Evolutionary conservation across 371 early-diverging fungal species (phyloP), one percentile per base, ranked within the genome.

Genomic region (Mortierella sp.): DNA sequence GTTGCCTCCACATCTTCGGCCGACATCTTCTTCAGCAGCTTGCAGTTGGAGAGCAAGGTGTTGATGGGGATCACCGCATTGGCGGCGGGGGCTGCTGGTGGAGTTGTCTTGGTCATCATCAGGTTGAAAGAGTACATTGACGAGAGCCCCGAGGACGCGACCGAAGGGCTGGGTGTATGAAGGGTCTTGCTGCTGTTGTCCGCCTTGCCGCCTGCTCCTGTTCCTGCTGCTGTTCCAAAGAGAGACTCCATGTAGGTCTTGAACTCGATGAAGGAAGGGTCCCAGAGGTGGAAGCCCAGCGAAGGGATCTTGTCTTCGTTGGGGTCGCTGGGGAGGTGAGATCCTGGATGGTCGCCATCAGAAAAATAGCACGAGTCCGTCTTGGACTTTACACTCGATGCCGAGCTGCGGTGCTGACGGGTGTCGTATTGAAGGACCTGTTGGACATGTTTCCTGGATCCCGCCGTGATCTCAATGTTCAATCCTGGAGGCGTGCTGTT

Each of bases 281-380:
- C 84, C 84, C 84, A 83, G 22, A 83, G 79, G 43, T 83, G 84
- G 44, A 83, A 83, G 0, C 84, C 84, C 0, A 83, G 73, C n/a
- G 63, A 79, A 11, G 84, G 84, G 40, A 83, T 70, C 1, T 76
- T 64, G 19, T 83, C 84, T n/a, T 83, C 84, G 68, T 76, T 74
- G 1, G 75, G 67, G 31, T 83, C 84, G 45, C 67, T 83, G 31
- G 76, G 63, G 31, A 79, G 47, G 29, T 83, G 76, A 29, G 84
- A 83, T 61, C 76, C 84, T n/a, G 84, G 84, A 26, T 79, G 79
- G 55, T 83, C 84, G 39, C 79, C 84, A 24, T 83, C 84, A 26
- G 84, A 83, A 37, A 83, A 83, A 48, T 78, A 83, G 41, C 84
- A 83, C 29, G 84, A 83, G 64, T 83, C 84, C 11, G 84, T 76